Base-by-base conservation (phyloP, 2,329 filamentous ascomycete genomes). In the Ceratocystis eucalypticola region DNA sequence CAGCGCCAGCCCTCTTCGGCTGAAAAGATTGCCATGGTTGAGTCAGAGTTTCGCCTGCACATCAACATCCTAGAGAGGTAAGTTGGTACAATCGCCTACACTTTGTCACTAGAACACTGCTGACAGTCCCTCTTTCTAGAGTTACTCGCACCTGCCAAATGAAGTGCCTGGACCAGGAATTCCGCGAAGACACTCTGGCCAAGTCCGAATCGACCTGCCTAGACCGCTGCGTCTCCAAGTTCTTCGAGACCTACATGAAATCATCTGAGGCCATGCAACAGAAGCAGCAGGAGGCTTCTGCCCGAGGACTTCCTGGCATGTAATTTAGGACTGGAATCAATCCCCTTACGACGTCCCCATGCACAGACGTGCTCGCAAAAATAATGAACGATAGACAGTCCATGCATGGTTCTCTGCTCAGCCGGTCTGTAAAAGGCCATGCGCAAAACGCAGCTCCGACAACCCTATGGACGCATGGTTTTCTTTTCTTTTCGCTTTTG, bases 1-100 rank as follows among this genome's bases (percentile, higher is more conserved):
- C 79, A 79, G 67, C 89, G 90, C 69, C 91, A 96, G 80, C 88
- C 92, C 75, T 88, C 91, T 70, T 96, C 92, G 74, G 92, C 91
- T 77, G 89, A 97, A 82, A 99, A 97, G 84, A 94, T 99, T 76
- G 89, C 90, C 73, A 89, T 91, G 73, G 92, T 95, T 72, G 93
- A 99, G 81, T 88, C 91, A 71, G 95, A 99, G 81, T 91, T 97
- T 78, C 94, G 96, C 79, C 92, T 97, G 82, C 86, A 96, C 72
- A 90, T 91, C 69, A 92, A 96, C 77, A 96, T 97, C 88, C 96
- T 96, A 83, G 93, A 91, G 80, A 89, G 94, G 94, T 97, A 84
- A 70, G 70, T 68, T 64, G 64, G 25, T 25, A 8, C 30, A 8
- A 37, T 30, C 12, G 6, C 3, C 67, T 6, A 28, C 8, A 41